Base-by-base conservation (phyloP, 257 asterid genomes). In the Paraleonurus japonicus region DNA sequence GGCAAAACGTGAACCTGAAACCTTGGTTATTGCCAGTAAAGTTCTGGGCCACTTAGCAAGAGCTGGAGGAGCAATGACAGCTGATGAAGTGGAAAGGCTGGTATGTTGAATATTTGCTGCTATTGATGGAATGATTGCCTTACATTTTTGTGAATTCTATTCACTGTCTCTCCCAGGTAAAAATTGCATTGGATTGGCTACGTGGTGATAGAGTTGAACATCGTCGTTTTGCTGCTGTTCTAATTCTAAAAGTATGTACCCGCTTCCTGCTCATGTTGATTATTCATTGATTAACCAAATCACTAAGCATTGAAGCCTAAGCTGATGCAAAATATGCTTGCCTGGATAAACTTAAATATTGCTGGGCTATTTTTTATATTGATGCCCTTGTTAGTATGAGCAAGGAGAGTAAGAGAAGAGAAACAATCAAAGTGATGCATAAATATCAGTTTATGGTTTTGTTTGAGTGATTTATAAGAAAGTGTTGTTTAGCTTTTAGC, bases 11-110 rank as follows among this genome's bases (percentile, higher is more conserved):
- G 98, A 92, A 69, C 92, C 90, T 55, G 98, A 92, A 75, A 86
- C 89, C 60, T 82, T 95, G 83, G 87, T 89, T 67, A 84, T 85
- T 83, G 95, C 98, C 67, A 95, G 99, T 83, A 81, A 75, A 84
- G 99, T 92, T 76, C 81, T 95, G 61, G 98, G 99, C 59, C 99
- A 95, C 84, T 85, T 95, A 68, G 99, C 99, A 65, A 87, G 98
- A 85, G 96, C 98, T 77, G 99, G 99, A 67, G 98, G 99, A 77
- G 98, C 98, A 68, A 92, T 89, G 97, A 89, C 99, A 35, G 97
- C 99, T 10, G 99, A 95, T 85, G 99, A 95, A 87, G 96, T 95
- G 79, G 99, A 95, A 81, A 82, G 85, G 63, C 92, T 92, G 92
- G 99, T 95, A 78, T 32, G 82, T 69, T 62, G 41, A 70, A n/a